Base-by-base conservation (phyloP, 495 filamentous ascomycete genomes). In the Daldinia loculata region DNA sequence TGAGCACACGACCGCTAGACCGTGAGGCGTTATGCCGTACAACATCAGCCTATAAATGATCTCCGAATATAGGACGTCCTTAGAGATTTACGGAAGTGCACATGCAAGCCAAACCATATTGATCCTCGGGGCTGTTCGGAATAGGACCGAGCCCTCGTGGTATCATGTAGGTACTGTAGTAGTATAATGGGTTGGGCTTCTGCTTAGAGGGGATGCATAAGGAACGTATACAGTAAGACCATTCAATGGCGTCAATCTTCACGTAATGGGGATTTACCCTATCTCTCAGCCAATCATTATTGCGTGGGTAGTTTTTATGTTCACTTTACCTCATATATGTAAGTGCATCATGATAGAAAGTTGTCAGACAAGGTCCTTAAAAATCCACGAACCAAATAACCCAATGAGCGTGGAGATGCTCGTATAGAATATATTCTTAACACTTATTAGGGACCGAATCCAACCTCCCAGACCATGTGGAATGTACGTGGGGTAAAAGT, bases 11-110 rank as follows among this genome's bases (percentile, higher is more conserved):
- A 38, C 53, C 52, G 24, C 15, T 17, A 50, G 58, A 15, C 58
- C 58, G 36, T 56, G 39, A 48, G 38, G 50, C 32, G 36, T 41
- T 51, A 69, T 62, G 59, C 43, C 29, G 66, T 69, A 32, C 53
- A 15, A 63, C 66, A 69, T 22, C 41, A 32, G n/a, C 43, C 32
- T 34, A 12, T 30, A 6, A 43, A 45, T 5, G 14, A 53, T 41
- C 56, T 19, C 57, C 38, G 12, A 36, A 58, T 30, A n/a, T 17
- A 56, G 43, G 45, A 52, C 27, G 41, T 60, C 17, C 43, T 39
- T 34, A 5, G 19, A 29, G 45, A n/a, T 48, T 34, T 14, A 8
- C 26, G 36, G 0, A 48, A 53, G 45, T 26, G 24, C 7, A 22
- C 48, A 53, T 29, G 53, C 52, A 41, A 12, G 56, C 36, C 17